These are phyloP conservation scores for Salvia rosmarinus DNA, from an alignment of 257 asterid species.

Conservation along the genomic window DNA sequence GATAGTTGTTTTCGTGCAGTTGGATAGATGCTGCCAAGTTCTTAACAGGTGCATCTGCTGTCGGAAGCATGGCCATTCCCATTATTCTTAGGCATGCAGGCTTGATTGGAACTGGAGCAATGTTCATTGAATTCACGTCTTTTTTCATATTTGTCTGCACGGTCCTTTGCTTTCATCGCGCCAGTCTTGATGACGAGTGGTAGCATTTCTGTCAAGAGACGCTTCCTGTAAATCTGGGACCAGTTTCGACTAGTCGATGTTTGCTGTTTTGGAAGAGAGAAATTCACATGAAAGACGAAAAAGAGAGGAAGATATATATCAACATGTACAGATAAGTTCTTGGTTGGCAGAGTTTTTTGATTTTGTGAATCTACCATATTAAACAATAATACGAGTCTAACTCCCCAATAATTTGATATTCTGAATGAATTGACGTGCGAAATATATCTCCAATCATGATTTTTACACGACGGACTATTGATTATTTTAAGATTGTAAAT, in stretches of 20 bases:
- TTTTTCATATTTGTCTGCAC: constrained; percentile 91
- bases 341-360: constrained; percentile 1
- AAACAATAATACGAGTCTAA: not conserved
- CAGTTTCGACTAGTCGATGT: constrained; percentile 8
- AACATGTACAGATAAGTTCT: constrained; percentile 26
- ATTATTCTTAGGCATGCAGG: constrained; percentile 86
- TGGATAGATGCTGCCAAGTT: constrained; percentile 97
- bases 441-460: not conserved
- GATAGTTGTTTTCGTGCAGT: constrained; percentile 39
- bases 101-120: constrained; percentile 84
- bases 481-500: too few relatives aligned
- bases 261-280: constrained; percentile 8
- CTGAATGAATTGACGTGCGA: not conserved
- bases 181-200: constrained; percentile 96
- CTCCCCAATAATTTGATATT: not conserved
- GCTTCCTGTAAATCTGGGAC: constrained; percentile 17
- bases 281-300: constrained; percentile 18
- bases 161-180: constrained; percentile 88
- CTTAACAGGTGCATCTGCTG: constrained; percentile 94
- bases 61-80: constrained; percentile 95
- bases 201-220: constrained; percentile 33
- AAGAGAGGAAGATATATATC: not conserved
- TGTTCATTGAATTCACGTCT: constrained; percentile 91
- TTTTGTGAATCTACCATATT: not conserved
- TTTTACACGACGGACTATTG: not conserved